phyloP scores from a whole-genome alignment of 2,329 filamentous ascomycete species.

The Teratosphaeria destructans region DNA sequence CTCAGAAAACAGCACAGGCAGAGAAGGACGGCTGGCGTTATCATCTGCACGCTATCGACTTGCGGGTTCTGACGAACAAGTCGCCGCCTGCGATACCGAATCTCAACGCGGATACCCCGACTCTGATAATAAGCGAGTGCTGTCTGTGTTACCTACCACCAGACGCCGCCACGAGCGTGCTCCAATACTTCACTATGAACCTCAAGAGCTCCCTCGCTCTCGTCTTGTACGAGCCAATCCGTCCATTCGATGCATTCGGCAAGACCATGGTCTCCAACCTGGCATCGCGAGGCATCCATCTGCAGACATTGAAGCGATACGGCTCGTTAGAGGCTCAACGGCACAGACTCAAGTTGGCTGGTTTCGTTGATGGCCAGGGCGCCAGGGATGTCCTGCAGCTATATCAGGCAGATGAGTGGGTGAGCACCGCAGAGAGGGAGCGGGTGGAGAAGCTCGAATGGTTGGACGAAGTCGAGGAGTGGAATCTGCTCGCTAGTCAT shows the following conservation, averaged over 20 bases:
- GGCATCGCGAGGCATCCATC: conserved; percentile 65
- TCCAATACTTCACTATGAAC: conserved; percentile 28
- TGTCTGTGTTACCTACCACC: conserved; percentile 81
- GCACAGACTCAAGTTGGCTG: conserved; percentile 52
- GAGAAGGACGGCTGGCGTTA: conserved; percentile 31
- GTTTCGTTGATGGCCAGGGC: conserved; percentile 49
- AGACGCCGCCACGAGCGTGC: conserved; percentile 43
- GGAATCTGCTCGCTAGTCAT: conserved; percentile 74
- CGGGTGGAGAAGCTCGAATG: conserved; percentile 72
- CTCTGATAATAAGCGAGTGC: conserved; percentile 84
- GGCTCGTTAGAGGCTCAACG: conserved; percentile 58
- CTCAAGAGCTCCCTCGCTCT: conserved; percentile 44
- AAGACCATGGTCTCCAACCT: conserved; percentile 88
- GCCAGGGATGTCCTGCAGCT: conserved; percentile 56
- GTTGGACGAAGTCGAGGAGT: conserved; percentile 91
- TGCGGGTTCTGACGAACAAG: conserved; percentile 47
- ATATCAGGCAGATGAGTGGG: conserved; percentile 59
- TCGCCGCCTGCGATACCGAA: conserved; percentile 25
- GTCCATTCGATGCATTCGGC: conserved; percentile 76
- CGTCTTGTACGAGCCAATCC: conserved; percentile 81
- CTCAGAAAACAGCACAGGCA: conserved; percentile 8
- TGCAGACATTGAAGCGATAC: conserved; percentile 73
- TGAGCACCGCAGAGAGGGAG: conserved; percentile 60
- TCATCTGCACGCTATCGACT: conserved; percentile 51
- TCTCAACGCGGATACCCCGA: conserved; percentile 54